Percentiles rank a stretch among this genome's conserved stretches.
phyloP scores from a whole-genome alignment of 805 yeast species.

The Nakazawaea peltata region DNA sequence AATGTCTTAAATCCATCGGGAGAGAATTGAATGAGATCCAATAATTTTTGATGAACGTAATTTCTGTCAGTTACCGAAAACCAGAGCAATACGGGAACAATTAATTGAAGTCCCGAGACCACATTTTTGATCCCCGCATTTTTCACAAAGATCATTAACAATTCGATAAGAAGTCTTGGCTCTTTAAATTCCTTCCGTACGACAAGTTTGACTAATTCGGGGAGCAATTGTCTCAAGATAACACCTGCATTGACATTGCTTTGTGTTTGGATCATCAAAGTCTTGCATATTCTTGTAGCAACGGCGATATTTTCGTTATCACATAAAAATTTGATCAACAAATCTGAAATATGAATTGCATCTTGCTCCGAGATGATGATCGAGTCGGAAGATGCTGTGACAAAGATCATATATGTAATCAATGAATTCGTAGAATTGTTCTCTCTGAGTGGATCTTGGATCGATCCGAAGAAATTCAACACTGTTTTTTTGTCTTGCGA shows the following conservation, averaged over 20 bases:
- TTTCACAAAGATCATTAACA: slow-evolving; percentile 38
- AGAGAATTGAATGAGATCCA: slow-evolving; percentile 36
- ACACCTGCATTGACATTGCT: slow-evolving; percentile 23
- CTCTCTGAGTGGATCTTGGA: slow-evolving; percentile 19
- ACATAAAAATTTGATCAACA: slow-evolving; percentile 27
- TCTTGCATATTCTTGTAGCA: no score
- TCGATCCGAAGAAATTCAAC: slow-evolving; percentile 28
- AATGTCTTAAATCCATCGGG: slow-evolving; percentile 41
- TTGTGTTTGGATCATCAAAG: slow-evolving; percentile 34
- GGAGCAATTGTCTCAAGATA: slow-evolving; percentile 37
- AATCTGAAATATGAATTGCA: slow-evolving; percentile 24
- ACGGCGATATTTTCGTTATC: slow-evolving; percentile 24
- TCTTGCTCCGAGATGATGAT: slow-evolving; percentile 27
- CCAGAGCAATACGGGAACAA: slow-evolving; percentile 23
- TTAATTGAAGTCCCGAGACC: slow-evolving; percentile 24
- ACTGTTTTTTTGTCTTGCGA: slow-evolving; percentile 19
- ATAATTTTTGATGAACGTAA: slow-evolving; percentile 38
- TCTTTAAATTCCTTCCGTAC: slow-evolving; percentile 18
- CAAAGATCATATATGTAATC: slow-evolving; percentile 34
- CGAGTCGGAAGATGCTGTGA: slow-evolving; percentile 30
- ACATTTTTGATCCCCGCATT: slow-evolving; percentile 21
- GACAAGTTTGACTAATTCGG: slow-evolving; percentile 28
- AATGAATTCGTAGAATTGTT: slow-evolving; percentile 25
- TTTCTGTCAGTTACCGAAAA: slow-evolving; percentile 20
- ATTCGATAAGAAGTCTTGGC: slow-evolving; percentile 37